phyloP scores from a whole-genome alignment of 495 filamentous ascomycete species.

The Penicillium cosmopolitanum region DNA sequence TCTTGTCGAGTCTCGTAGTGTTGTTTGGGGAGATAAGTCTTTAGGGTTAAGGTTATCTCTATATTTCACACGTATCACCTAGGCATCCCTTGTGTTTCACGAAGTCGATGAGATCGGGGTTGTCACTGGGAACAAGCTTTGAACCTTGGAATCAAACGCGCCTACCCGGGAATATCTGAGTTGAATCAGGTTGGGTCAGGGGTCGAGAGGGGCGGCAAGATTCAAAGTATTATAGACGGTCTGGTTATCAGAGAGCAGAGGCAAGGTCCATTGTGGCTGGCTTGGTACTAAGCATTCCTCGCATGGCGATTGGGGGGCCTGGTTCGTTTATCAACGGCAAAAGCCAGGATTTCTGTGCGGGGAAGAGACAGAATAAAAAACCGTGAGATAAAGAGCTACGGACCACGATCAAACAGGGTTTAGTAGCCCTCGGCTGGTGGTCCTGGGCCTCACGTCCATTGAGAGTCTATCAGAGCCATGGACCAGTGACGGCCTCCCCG shows the following conservation, averaged over 20 bases:
- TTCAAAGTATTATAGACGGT: neutral
- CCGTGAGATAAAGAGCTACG: slow-evolving; percentile 8
- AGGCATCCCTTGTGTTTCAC: neutral
- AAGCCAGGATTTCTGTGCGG: slow-evolving; percentile 13
- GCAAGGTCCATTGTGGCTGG: slow-evolving; percentile 16
- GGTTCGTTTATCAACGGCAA: slow-evolving; percentile 14
- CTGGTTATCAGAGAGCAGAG: slow-evolving; percentile 11
- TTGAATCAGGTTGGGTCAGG: slow-evolving; percentile 1
- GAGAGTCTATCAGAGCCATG: neutral
- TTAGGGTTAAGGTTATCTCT: neutral
- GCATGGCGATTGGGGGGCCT: slow-evolving; percentile 10
- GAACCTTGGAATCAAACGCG: no score
- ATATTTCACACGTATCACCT: neutral
- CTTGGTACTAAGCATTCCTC: slow-evolving; percentile 13
- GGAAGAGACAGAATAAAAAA: slow-evolving; percentile 8
- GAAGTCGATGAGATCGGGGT: neutral
- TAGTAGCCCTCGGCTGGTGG: slow-evolving; percentile 9
- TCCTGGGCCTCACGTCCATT: neutral
- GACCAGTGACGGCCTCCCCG: slow-evolving; percentile 16
- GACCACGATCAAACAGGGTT: slow-evolving; percentile 1
- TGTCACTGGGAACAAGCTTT: neutral
- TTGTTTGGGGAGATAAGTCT: neutral
- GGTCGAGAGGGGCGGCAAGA: neutral
- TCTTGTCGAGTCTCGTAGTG: neutral
- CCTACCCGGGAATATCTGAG: neutral